Conservation (phyloP, 148 eudicot species). For the Vaccinium vitisidaea region DNA sequence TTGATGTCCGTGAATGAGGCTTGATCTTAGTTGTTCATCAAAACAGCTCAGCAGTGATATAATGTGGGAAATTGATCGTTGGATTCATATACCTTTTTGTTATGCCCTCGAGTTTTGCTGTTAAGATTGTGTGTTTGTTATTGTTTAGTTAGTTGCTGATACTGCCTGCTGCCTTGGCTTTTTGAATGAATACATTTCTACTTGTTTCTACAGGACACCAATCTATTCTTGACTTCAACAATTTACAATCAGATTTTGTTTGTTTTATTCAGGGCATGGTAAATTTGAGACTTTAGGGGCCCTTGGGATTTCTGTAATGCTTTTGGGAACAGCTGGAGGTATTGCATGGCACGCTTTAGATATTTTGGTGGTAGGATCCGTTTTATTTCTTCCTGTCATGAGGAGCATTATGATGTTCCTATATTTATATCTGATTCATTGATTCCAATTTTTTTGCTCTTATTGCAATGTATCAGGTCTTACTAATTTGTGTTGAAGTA, state of each 20-base stretch:
- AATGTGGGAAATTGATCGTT: background rate
- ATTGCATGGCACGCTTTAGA: slow-evolving; percentile 97
- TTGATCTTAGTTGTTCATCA: background rate
- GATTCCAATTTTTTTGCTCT: background rate
- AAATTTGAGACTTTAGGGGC: slow-evolving; percentile 97
- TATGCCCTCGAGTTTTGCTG: background rate
- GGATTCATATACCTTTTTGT: background rate
- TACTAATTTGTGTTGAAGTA: background rate
- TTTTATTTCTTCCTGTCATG: background rate
- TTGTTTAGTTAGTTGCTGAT: background rate
- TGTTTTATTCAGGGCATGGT: slow-evolving; percentile 73
- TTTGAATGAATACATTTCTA: background rate
- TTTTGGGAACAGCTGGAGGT: slow-evolving; percentile 88
- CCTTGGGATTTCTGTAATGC: slow-evolving; percentile 86
- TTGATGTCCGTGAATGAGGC: background rate
- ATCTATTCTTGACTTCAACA: background rate
- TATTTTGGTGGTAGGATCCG: slow-evolving; percentile 56
- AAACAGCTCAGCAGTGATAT: background rate
- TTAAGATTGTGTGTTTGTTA: background rate
- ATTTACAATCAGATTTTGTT: slow-evolving; percentile 12
- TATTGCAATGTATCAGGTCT: background rate
- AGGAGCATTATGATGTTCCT: background rate
- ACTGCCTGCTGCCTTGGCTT: background rate
- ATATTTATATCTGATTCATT: background rate
- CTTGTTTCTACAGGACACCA: background rate